Conservation (phyloP, 139 green algal genomes). For the Picochlorum sp. region DNA sequence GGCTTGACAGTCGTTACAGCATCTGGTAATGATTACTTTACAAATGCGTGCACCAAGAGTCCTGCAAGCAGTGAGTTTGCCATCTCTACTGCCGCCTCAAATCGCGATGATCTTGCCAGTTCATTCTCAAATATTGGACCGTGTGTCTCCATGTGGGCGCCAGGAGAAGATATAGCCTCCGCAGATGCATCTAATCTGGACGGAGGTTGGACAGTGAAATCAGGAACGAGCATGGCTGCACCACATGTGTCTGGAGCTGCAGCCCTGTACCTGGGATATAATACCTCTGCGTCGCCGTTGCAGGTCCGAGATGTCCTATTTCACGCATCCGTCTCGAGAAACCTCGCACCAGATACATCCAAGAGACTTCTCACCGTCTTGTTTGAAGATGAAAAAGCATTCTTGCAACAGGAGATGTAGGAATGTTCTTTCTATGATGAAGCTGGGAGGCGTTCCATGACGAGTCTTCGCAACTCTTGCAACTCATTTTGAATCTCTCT, state of each 20-base stretch:
- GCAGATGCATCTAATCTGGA: not conserved
- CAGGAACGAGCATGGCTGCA: constrained; percentile 40
- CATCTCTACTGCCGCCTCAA: constrained; percentile 42
- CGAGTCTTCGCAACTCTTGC: too few species aligned
- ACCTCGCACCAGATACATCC: not conserved
- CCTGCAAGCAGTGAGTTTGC: constrained; percentile 29
- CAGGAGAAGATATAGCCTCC: constrained; percentile 27
- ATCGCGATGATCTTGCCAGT: constrained; percentile 25
- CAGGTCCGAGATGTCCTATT: not conserved
- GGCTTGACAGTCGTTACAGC: constrained; percentile 43
- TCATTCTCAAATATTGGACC: constrained; percentile 56
- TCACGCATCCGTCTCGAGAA: not conserved
- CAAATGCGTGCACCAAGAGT: constrained; percentile 46
- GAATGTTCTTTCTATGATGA: too few species aligned
- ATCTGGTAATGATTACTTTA: constrained; percentile 39
- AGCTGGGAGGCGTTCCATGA: too few species aligned
- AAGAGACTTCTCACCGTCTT: not conserved
- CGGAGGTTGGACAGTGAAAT: constrained; percentile 3
- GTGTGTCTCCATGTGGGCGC: constrained; percentile 57
- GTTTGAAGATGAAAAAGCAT: too few species aligned
- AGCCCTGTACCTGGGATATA: not conserved
- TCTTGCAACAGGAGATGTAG: too few species aligned
- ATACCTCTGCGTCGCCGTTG: not conserved
- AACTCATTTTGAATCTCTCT: too few species aligned
- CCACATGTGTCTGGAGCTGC: constrained; percentile 14